phyloP scores from a whole-genome alignment of 2,329 filamentous ascomycete species.

The Talaromyces marneffei region DNA sequence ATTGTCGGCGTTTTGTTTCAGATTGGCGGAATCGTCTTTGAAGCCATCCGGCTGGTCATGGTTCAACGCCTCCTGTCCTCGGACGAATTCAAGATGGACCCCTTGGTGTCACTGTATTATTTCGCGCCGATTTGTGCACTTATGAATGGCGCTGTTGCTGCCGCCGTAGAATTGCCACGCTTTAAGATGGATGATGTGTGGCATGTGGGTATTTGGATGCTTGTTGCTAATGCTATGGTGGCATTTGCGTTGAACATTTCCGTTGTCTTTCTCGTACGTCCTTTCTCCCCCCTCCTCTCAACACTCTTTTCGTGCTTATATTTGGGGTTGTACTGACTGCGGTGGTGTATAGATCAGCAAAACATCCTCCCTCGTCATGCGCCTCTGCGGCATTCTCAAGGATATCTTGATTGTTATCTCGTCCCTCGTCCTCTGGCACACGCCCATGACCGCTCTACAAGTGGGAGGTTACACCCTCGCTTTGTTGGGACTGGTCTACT shows the following conservation, averaged over 20 bases:
- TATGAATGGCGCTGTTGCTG: conserved; percentile 68
- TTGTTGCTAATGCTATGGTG: conserved; percentile 66
- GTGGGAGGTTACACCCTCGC: conserved; percentile 72
- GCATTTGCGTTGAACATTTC: conserved; percentile 77
- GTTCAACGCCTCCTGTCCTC: conserved; percentile 73
- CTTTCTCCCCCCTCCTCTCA: neutral
- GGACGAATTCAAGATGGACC: conserved; percentile 80
- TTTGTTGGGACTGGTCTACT: conserved; percentile 58
- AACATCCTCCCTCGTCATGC: conserved; percentile 79
- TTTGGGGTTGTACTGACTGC: neutral
- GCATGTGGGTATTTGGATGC: conserved; percentile 58
- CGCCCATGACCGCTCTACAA: conserved; percentile 64
- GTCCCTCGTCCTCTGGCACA: conserved; percentile 72
- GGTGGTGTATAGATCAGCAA: conserved; percentile 63
- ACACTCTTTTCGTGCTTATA: neutral
- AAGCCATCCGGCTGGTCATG: conserved; percentile 77
- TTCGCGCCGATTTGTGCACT: conserved; percentile 77
- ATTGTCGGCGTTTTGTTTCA: conserved; percentile 61
- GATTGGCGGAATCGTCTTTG: conserved; percentile 68
- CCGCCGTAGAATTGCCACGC: conserved; percentile 60
- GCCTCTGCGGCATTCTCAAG: conserved; percentile 79
- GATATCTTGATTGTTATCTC: conserved; percentile 74
- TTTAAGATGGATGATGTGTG: conserved; percentile 63
- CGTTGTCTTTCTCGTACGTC: conserved; percentile 72
- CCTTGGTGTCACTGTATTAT: conserved; percentile 82